These are phyloP conservation scores for Geranomyces variabilis DNA, from an alignment of 192 early-diverging fungal species.

Conservation along the genomic window DNA sequence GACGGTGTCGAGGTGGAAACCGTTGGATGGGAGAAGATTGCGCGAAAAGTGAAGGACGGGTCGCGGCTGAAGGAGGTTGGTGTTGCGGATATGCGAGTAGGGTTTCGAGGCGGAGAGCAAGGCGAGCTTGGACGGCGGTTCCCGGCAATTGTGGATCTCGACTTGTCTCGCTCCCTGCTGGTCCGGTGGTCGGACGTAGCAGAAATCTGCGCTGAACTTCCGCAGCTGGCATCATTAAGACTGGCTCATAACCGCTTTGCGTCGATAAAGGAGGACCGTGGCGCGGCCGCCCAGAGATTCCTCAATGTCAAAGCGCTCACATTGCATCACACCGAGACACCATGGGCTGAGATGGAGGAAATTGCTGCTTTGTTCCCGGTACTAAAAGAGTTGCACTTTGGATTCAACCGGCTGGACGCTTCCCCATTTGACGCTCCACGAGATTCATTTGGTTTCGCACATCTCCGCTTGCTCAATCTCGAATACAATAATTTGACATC, in stretches of 20 bases:
- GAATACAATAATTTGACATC: slow-evolving; percentile 42
- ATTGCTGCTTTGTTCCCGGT: slow-evolving; percentile 32
- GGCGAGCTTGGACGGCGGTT: slow-evolving; percentile 24
- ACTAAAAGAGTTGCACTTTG: slow-evolving; percentile 47
- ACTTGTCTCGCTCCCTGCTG: slow-evolving; percentile 51
- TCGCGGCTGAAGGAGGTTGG: slow-evolving; percentile 40
- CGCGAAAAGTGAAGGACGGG: slow-evolving; percentile 17
- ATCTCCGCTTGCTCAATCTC: slow-evolving; percentile 39
- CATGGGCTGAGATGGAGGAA: slow-evolving; percentile 39
- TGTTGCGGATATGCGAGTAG: slow-evolving; percentile 39
- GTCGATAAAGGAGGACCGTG: slow-evolving; percentile 3
- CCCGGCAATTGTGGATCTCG: slow-evolving; percentile 47
- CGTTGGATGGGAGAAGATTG: slow-evolving; percentile 54
- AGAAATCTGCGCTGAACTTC: slow-evolving; percentile 40
- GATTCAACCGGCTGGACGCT: slow-evolving; percentile 40
- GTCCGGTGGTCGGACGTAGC: slow-evolving; percentile 39
- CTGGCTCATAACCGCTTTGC: slow-evolving; percentile 46
- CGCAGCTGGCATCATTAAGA: slow-evolving; percentile 38
- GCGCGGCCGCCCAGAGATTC: slow-evolving; percentile 23
- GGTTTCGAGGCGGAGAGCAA: slow-evolving; percentile 4
- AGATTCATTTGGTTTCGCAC: slow-evolving; percentile 17
- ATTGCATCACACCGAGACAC: slow-evolving; percentile 36
- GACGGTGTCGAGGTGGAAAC: slow-evolving; percentile 45
- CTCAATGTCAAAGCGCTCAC: slow-evolving; percentile 35
- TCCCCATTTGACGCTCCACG: not conserved